Conservation (phyloP, 345 rosid genomes). For the Eucalyptus melliodora region DNA sequence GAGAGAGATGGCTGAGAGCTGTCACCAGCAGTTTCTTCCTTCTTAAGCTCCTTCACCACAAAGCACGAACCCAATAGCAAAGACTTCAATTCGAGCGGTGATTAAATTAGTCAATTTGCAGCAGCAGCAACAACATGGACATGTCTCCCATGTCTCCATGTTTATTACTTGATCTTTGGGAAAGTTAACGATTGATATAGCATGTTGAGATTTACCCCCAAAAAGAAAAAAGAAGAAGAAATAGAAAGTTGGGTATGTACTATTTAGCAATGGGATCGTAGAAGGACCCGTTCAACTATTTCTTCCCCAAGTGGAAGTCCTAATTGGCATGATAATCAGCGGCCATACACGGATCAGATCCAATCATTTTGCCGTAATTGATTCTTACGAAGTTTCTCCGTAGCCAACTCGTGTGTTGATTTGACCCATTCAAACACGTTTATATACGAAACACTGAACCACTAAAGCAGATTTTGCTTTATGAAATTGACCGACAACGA, state of each 20-base stretch:
- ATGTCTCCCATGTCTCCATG: not conserved
- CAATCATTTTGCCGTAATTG: not conserved
- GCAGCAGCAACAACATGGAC: not conserved
- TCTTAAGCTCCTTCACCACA: not conserved
- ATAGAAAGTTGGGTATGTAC: not conserved
- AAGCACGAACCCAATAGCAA: not conserved
- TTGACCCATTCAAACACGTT: not conserved
- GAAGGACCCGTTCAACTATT: not conserved
- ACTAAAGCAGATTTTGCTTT: not conserved
- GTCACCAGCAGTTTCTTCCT: not conserved
- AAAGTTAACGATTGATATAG: not conserved
- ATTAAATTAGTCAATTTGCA: not conserved
- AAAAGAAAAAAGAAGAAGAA: too few species aligned
- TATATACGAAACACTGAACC: not conserved
- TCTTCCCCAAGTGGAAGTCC: not conserved
- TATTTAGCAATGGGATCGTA: not conserved
- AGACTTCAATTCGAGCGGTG: not conserved
- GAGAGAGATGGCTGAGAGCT: not conserved
- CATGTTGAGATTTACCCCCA: not conserved
- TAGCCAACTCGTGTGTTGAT: not conserved
- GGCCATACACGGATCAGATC: not conserved
- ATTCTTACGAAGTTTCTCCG: not conserved
- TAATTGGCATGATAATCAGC: not conserved
- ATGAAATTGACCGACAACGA: not conserved
- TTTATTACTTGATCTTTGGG: not conserved